These are phyloP conservation scores for Fusarium incarnatum DNA, from an alignment of 2,329 filamentous ascomycete species.

Conservation along the genomic window DNA sequence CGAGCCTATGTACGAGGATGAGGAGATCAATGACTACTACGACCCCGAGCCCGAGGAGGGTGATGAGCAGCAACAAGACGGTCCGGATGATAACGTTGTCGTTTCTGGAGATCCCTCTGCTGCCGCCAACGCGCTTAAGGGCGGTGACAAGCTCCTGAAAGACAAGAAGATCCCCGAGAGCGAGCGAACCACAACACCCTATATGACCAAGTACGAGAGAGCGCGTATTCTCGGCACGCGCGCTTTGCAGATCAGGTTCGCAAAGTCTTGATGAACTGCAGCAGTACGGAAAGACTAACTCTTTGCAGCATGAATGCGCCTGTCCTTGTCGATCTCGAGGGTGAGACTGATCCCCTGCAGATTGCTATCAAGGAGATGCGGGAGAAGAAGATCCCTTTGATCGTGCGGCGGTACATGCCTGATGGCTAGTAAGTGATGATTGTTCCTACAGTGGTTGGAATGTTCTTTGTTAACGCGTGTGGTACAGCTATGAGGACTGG, in stretches of 20 bases:
- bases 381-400: slow-evolving; percentile 98
- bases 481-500: slow-evolving; percentile 95
- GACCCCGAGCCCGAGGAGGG: slow-evolving; percentile 66
- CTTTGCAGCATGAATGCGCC: slow-evolving; percentile 89
- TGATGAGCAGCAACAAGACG: slow-evolving; percentile 63
- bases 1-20: slow-evolving; percentile 78
- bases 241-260: slow-evolving; percentile 93
- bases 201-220: slow-evolving; percentile 99
- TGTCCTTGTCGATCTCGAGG: slow-evolving; percentile 94
- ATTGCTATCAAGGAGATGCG: slow-evolving; percentile 97
- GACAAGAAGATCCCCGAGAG: slow-evolving; percentile 93
- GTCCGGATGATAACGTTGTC: slow-evolving; percentile 69
- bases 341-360: slow-evolving; percentile 96
- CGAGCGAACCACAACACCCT: slow-evolving; percentile 91
- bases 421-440: slow-evolving; percentile 84
- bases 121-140: slow-evolving; percentile 65
- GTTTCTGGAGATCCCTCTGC: slow-evolving; percentile 72
- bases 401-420: slow-evolving; percentile 93
- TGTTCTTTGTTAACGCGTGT: slow-evolving; percentile 22
- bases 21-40: slow-evolving; percentile 70
- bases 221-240: slow-evolving; percentile 93
- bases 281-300: slow-evolving; percentile 20
- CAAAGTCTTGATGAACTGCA: neutral
- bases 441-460: neutral
- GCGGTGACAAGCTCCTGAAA: slow-evolving; percentile 67